Percentiles rank a stretch among this genome's conserved stretches.
Conservation (phyloP, 768 basidiomycete genomes). For the Calocybe cyanea region DNA sequence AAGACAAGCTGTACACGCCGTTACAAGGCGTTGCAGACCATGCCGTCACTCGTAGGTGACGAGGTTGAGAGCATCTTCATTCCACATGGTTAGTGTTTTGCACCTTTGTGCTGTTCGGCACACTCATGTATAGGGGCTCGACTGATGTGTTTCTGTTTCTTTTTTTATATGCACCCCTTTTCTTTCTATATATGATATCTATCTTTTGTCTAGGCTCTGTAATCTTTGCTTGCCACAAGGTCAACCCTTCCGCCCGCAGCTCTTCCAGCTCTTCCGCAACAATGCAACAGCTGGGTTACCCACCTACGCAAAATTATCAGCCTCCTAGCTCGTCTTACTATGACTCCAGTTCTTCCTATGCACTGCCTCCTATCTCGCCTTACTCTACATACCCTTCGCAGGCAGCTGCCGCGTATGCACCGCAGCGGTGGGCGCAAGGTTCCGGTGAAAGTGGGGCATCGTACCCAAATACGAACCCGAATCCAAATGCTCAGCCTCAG, state of each 20-base stretch:
- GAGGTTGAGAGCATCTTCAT: conserved; percentile 87
- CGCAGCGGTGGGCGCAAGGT: conserved; percentile 39
- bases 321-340: conserved; percentile 35
- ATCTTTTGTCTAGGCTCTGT: conserved; percentile 44
- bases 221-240: conserved; percentile 73
- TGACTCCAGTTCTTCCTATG: conserved; percentile 32
- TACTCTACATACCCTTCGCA: conserved; percentile 31
- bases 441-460: conserved; percentile 19
- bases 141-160: conserved; percentile 10
- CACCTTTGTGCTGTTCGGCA: conserved; percentile 8
- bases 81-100: conserved; percentile 65
- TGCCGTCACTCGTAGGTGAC: conserved; percentile 52
- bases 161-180: neutral
- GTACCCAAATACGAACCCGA: conserved; percentile 10
- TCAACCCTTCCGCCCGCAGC: conserved; percentile 42
- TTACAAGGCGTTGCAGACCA: conserved; percentile 68
- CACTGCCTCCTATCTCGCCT: conserved; percentile 26
- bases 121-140: conserved; percentile 17
- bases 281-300: conserved; percentile 46
- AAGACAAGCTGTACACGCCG: conserved; percentile 86
- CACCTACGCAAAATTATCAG: conserved; percentile 30
- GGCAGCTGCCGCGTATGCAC: conserved; percentile 31
- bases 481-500: neutral
- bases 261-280: conserved; percentile 33
- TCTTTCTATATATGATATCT: no score